Evolutionary conservation across 305 asterid species (phyloP).

Genomic region (Fraxinus sp.): DNA sequence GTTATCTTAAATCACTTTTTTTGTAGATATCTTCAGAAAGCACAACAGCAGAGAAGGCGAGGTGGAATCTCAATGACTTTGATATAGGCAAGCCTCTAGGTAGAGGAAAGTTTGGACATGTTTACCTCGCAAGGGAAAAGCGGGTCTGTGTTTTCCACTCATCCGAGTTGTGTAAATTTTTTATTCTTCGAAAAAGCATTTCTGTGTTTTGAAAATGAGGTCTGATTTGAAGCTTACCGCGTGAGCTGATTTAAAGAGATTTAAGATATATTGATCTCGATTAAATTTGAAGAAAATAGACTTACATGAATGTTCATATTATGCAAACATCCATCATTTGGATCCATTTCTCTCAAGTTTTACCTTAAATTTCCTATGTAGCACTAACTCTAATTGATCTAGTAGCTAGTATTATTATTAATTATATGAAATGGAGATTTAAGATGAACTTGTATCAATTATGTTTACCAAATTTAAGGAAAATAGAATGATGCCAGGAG

Average conservation of each 20-base stretch:
- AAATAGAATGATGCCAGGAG: neutral
- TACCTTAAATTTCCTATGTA: neutral
- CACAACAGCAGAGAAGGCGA: slow-evolving; percentile 62
- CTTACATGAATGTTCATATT: neutral
- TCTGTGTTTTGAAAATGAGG: neutral
- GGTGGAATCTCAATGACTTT: slow-evolving; percentile 81
- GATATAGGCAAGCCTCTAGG: slow-evolving; percentile 98
- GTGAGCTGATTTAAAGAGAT: neutral
- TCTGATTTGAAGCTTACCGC: neutral
- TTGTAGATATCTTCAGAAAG: slow-evolving; percentile 53
- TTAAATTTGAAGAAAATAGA: neutral
- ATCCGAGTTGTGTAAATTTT: neutral
- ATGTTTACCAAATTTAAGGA: neutral
- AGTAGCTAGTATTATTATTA: neutral
- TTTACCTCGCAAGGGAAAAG: slow-evolving; percentile 84
- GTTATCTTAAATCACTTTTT: neutral
- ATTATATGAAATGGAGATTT: neutral
- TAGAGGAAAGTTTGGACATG: slow-evolving; percentile 94
- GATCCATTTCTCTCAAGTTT: neutral
- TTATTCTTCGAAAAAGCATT: neutral
- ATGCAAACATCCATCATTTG: neutral
- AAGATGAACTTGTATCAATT: neutral
- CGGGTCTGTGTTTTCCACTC: slow-evolving; percentile 44
- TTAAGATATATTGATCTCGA: neutral
- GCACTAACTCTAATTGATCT: neutral